phyloP scores from a whole-genome alignment of 352 stramenopile genomes.

The Blastocystis sp. region DNA sequence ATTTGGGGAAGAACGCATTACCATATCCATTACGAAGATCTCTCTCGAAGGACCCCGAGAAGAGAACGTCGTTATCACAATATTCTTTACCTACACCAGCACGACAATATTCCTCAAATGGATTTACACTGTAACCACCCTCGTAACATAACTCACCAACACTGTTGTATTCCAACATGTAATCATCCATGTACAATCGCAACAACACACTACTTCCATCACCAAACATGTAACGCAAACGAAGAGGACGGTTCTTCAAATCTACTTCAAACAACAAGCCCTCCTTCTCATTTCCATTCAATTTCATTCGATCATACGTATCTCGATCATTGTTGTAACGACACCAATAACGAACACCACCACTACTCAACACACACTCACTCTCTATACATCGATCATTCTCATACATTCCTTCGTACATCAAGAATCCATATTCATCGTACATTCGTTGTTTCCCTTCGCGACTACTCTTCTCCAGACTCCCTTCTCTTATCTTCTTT shows the following conservation, averaged over 20 bases:
- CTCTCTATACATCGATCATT: background rate
- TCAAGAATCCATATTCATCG: background rate
- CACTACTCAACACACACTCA: background rate
- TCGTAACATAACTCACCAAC: background rate
- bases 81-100: slow-evolving; percentile 8
- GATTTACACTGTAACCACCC: background rate
- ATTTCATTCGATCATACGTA: slow-evolving; percentile 9
- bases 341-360: too few species aligned
- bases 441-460: background rate
- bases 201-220: background rate
- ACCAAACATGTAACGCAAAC: background rate
- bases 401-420: background rate
- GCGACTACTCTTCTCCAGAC: background rate
- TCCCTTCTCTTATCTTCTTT: background rate
- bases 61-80: background rate
- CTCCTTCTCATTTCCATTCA: slow-evolving; percentile 18
- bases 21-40: slow-evolving; percentile 1
- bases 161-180: slow-evolving; percentile 12
- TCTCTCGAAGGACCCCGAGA: background rate
- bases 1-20: background rate
- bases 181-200: background rate
- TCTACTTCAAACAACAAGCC: slow-evolving; percentile 11
- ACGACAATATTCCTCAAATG: slow-evolving; percentile 16
- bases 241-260: slow-evolving; percentile 21
- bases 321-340: too few species aligned